These are phyloP conservation scores for Craspedostauros australis DNA, from an alignment of 108 stramenopile genomes.

Conservation along the genomic window DNA sequence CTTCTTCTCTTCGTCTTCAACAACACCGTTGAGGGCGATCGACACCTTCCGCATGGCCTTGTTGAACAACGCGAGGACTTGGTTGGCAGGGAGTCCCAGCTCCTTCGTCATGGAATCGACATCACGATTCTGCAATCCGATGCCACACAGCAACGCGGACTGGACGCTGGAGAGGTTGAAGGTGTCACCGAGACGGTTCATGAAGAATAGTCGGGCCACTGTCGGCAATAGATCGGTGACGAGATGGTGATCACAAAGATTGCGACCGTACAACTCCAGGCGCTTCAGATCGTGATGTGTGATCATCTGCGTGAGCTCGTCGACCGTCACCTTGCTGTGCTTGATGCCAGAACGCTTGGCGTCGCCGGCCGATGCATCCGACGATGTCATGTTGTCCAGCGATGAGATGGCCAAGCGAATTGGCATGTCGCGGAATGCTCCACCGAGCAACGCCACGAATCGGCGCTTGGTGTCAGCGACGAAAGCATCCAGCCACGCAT, in stretches of 20 bases:
- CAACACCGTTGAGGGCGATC: slow-evolving; percentile 62
- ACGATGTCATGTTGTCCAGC: slow-evolving; percentile 45
- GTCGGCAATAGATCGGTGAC: slow-evolving; percentile 91
- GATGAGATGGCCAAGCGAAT: slow-evolving; percentile 73
- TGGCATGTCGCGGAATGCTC: slow-evolving; percentile 81
- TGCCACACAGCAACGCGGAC: slow-evolving; percentile 81
- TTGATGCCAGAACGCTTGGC: slow-evolving; percentile 33
- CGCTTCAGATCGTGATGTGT: slow-evolving; percentile 96
- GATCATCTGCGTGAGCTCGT: slow-evolving; percentile 77
- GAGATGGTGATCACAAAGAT: slow-evolving; percentile 97
- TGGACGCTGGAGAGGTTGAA: slow-evolving; percentile 85
- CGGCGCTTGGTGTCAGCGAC: slow-evolving; percentile 87
- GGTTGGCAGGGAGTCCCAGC: slow-evolving; percentile 81
- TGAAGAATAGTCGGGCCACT: slow-evolving; percentile 87
- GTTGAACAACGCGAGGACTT: slow-evolving; percentile 95
- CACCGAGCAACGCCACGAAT: slow-evolving; percentile 73
- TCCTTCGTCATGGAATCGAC: slow-evolving; percentile 79
- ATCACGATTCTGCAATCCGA: slow-evolving; percentile 80
- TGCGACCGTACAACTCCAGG: slow-evolving; percentile 93
- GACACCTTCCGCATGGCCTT: slow-evolving; percentile 90
- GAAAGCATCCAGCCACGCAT: slow-evolving; percentile 89
- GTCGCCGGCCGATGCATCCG: slow-evolving; percentile 26
- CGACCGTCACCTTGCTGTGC: slow-evolving; percentile 39
- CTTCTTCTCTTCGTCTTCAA: slow-evolving; percentile 72
- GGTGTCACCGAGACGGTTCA: slow-evolving; percentile 67